Base-by-base conservation (phyloP, 140 eudicot genomes). In the Stevia rebaudiana region DNA sequence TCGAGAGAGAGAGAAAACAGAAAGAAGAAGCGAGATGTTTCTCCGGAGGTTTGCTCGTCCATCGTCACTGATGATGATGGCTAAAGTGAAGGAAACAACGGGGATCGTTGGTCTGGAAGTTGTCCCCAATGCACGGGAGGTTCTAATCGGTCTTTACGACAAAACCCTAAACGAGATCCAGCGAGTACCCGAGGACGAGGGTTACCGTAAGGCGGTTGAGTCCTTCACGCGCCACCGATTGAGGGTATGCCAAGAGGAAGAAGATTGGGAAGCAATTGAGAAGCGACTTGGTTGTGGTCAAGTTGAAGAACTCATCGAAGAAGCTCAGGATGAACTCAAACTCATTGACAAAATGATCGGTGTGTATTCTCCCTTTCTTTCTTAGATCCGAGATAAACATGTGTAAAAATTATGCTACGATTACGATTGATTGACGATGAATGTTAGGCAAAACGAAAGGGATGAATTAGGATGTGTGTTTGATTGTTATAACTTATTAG, bases 141-240 rank as follows among this genome's bases (percentile, higher is more conserved):
- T 83, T 0, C 72, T 89, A 67, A 86, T 89, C 72, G 73, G 69
- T 33, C 83, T 89, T n/a, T 89, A 86, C 77, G 56, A 13, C 72
- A 81, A 86, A 76, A 86, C 97, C 80, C 89, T 89, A 61, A 69
- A 75, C 16, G 92, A 90, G 88, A 84, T 90, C 82, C 74, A 80
- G 70, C 82, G 81, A 19, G 97, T 90, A 11, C 95, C 97, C 3
- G 95, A 90, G 64, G 94, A 86, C 59, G 97, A 90, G 18, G 94
- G 90, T 1, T 90, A 90, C 70, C 87, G 95, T 0, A 90, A 90
- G 65, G 95, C 95, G 48, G 97, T 90, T 0, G 95, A 90, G 83
- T 82, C 86, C 70, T 90, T 90, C 82, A 90, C 97, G 52, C 48
- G 86, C 72, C 95, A 86, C 74, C 94, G 97, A 7, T 81, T 90